phyloP scores from a whole-genome alignment of 768 basidiomycete species.

The Albatrellus ellisii region DNA sequence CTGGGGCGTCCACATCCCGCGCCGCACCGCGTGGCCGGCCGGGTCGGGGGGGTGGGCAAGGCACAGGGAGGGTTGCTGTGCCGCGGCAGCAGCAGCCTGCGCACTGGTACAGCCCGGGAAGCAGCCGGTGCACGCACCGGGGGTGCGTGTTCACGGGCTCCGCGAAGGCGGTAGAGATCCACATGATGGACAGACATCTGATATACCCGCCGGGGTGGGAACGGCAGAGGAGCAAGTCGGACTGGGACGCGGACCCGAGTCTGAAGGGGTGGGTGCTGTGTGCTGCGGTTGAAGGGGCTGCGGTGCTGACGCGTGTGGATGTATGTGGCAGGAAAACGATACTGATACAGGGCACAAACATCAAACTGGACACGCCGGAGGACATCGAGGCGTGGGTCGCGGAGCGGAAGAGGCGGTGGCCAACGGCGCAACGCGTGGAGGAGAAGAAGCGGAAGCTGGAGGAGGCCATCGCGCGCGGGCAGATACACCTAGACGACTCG shows the following conservation, averaged over 20 bases:
- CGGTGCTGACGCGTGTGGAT: neutral
- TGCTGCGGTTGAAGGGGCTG: conserved; percentile 1
- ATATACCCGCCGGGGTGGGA: conserved; percentile 70
- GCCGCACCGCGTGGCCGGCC: too few species aligned
- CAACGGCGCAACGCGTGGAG: conserved; percentile 49
- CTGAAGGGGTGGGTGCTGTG: conserved; percentile 48
- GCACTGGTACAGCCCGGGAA: conserved; percentile 54
- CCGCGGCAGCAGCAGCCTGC: conserved; percentile 2
- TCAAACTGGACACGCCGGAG: conserved; percentile 71
- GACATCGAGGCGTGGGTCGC: conserved; percentile 75
- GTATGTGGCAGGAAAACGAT: conserved; percentile 42
- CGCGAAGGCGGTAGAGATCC: conserved; percentile 55
- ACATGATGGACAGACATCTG: conserved; percentile 87
- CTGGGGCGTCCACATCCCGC: too few species aligned
- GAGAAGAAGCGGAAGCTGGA: conserved; percentile 74
- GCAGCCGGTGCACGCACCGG: conserved; percentile 41
- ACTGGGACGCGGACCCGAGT: conserved; percentile 78
- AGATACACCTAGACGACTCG: conserved; percentile 40
- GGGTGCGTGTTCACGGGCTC: conserved; percentile 63
- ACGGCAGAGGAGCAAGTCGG: conserved; percentile 34
- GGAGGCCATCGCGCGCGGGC: conserved; percentile 73
- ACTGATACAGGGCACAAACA: conserved; percentile 66
- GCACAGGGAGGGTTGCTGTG: neutral
- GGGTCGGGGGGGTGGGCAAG: neutral
- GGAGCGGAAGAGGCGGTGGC: conserved; percentile 82